Evolutionary conservation across 495 filamentous ascomycete genomes (phyloP).

Genomic region (Lophiostoma macrostomum): DNA sequence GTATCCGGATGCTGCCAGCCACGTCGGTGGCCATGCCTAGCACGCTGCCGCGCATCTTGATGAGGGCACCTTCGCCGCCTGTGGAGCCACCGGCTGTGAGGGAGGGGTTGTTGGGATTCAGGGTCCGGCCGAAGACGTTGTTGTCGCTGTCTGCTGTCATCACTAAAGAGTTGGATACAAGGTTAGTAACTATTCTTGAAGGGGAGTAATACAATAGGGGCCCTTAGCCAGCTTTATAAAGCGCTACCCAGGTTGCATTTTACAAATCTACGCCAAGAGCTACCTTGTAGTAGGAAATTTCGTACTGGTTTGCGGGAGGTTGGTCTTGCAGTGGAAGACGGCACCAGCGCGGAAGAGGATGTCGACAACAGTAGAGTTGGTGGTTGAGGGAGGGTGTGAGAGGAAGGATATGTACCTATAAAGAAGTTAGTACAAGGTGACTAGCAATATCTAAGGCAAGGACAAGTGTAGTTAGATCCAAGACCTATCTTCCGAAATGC

Average conservation of each 20-base stretch:
- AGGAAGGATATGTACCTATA: slow-evolving; percentile 54
- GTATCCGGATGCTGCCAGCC: slow-evolving; percentile 37
- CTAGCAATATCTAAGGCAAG: too few species aligned
- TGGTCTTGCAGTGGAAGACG: slow-evolving; percentile 66
- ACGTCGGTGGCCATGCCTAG: slow-evolving; percentile 33
- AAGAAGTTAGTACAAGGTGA: too few species aligned
- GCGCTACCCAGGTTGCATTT: too few species aligned
- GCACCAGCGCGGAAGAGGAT: slow-evolving; percentile 49
- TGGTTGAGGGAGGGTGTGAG: slow-evolving; percentile 47
- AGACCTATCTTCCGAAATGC: too few species aligned
- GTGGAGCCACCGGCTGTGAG: slow-evolving; percentile 33
- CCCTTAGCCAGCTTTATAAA: too few species aligned
- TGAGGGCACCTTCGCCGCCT: slow-evolving; percentile 33
- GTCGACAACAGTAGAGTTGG: slow-evolving; percentile 50
- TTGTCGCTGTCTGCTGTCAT: slow-evolving; percentile 37
- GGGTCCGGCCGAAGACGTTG: slow-evolving; percentile 35
- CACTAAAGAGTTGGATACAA: too few species aligned
- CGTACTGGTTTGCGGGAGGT: slow-evolving; percentile 49
- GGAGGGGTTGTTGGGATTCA: slow-evolving; percentile 31
- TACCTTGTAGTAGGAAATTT: too few species aligned
- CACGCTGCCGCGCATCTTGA: slow-evolving; percentile 27
- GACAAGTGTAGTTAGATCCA: too few species aligned
- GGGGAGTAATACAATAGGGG: too few species aligned
- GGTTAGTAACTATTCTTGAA: too few species aligned
- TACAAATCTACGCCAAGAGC: too few species aligned